Evolutionary conservation across 305 asterid genomes (phyloP).

Genomic region (Striga hermonthica): DNA sequence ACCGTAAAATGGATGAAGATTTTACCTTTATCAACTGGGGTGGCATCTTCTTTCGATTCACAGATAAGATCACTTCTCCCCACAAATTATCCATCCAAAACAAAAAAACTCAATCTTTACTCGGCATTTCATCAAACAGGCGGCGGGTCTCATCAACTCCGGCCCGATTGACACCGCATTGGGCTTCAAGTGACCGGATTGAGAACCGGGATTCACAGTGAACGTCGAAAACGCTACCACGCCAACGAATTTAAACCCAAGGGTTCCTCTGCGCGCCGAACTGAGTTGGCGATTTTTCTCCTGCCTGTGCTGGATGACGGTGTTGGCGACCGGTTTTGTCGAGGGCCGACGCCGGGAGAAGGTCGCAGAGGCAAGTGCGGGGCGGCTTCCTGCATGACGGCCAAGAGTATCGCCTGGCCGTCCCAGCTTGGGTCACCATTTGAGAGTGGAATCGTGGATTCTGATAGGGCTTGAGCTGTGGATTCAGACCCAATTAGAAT

Average conservation of each 20-base stretch:
- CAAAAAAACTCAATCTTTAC: not conserved
- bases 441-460: conserved; percentile 28
- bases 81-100: not conserved
- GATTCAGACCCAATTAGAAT: conserved; percentile 23
- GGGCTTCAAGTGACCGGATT: conserved; percentile 34
- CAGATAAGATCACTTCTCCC: conserved; percentile 6
- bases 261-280: conserved; percentile 63
- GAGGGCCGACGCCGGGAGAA: conserved; percentile 47
- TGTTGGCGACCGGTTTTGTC: conserved; percentile 56
- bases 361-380: conserved; percentile 63
- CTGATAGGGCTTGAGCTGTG: conserved; percentile 31
- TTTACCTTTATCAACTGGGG: too few relatives aligned
- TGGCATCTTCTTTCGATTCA: not conserved
- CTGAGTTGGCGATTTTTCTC: conserved; percentile 81
- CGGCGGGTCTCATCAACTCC: conserved; percentile 31
- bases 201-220: conserved; percentile 52
- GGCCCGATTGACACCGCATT: conserved; percentile 5
- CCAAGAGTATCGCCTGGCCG: conserved; percentile 62
- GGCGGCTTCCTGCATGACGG: conserved; percentile 64
- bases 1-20: conserved; percentile 36
- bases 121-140: conserved; percentile 38
- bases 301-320: conserved; percentile 69
- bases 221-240: conserved; percentile 62
- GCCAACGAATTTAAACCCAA: conserved; percentile 52
- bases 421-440: conserved; percentile 50